Conservation (phyloP, 345 rosid genomes). For the Triadica sebifera region DNA sequence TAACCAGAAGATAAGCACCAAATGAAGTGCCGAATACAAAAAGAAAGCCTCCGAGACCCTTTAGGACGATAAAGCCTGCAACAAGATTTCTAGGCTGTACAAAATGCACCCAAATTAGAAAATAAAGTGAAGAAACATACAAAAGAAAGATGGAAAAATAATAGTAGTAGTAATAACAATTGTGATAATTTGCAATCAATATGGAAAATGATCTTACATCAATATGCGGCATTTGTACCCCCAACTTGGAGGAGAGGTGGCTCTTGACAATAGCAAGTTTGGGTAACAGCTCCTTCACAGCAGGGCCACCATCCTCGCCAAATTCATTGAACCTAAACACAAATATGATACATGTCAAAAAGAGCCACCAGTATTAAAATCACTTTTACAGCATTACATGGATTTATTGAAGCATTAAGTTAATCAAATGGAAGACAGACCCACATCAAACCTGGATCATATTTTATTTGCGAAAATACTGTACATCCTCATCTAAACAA, state of each 20-base stretch:
- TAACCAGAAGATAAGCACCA: conserved; percentile 45
- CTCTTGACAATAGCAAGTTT: conserved; percentile 53
- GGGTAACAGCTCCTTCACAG: conserved; percentile 68
- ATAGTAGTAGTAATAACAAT: not conserved
- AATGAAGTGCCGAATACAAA: conserved; percentile 68
- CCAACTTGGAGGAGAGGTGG: conserved; percentile 55
- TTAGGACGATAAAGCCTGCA: conserved; percentile 27
- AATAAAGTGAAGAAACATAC: not conserved
- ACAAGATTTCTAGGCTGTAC: conserved; percentile 56
- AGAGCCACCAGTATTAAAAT: not conserved
- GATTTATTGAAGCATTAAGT: not conserved
- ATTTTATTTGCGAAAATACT: not conserved
- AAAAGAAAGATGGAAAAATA: not conserved
- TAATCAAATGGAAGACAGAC: not conserved
- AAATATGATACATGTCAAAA: not conserved
- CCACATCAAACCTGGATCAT: not conserved
- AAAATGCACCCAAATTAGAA: conserved; percentile 16
- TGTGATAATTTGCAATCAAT: not conserved
- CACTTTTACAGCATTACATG: not conserved
- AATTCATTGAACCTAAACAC: conserved; percentile 63
- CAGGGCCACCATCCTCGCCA: conserved; percentile 82
- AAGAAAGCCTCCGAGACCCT: conserved; percentile 77
- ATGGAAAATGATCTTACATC: conserved; percentile 44
- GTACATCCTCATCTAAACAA: not conserved
- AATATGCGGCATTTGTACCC: conserved; percentile 48